Percentiles rank a stretch among this genome's conserved stretches.
Evolutionary conservation across 2,329 filamentous ascomycete species (phyloP).

Genomic region (Hymenoscyphus fructigenus): DNA sequence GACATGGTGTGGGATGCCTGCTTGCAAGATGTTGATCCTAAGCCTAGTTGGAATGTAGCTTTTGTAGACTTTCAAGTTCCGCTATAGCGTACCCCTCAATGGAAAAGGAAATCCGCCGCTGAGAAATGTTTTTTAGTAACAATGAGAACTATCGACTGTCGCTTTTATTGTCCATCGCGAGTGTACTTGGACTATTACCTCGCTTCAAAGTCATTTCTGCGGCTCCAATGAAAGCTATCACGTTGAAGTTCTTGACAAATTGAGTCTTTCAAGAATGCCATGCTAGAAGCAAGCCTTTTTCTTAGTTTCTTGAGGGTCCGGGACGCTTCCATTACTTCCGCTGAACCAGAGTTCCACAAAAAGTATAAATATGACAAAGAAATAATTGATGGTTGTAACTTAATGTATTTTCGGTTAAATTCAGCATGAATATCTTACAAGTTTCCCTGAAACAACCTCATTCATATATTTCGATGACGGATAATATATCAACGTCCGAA

Average conservation of each 20-base stretch:
- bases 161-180: neutral
- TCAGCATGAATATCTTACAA: neutral
- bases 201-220: neutral
- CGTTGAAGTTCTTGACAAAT: neutral
- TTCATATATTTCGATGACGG: neutral
- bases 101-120: too few relatives aligned
- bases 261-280: neutral
- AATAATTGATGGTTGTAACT: neutral
- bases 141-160: too few relatives aligned
- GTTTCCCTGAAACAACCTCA: neutral
- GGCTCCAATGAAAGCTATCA: neutral
- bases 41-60: too few relatives aligned
- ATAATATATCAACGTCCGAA: neutral
- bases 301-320: neutral
- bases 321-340: neutral
- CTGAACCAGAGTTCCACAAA: neutral
- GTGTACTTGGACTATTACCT: neutral
- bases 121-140: too few relatives aligned
- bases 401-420: neutral
- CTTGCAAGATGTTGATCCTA: too few relatives aligned
- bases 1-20: neutral
- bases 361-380: neutral
- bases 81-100: too few relatives aligned
- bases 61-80: too few relatives aligned
- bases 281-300: neutral